Evolutionary conservation across 345 rosid genomes (phyloP), one percentile per base, ranked within the genome.

Genomic region (Lepidium didymum): DNA sequence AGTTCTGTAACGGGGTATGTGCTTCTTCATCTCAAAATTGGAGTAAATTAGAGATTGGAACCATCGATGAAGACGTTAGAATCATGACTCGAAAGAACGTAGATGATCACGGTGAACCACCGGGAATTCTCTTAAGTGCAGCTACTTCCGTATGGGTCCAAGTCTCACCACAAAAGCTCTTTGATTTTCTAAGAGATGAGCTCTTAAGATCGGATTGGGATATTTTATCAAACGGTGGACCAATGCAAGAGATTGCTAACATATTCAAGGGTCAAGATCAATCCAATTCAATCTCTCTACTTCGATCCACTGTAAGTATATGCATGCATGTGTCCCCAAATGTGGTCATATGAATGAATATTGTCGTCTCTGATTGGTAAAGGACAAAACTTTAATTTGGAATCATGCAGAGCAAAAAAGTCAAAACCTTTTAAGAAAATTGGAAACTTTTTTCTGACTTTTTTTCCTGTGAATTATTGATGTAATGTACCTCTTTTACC

Each of bases 121-220:
- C 97, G 8, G 98, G 98, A 8, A 79, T 90, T 25, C 96, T 93
- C 1, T 54, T 93, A 53, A 90, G 98, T 65, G 96, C 98, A 0
- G 94, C 97, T 15, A 88, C 98, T 16, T 93, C 98, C 0, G 96
- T 93, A 4, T 93, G 97, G 98, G 77, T 93, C 25, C 96, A 89
- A 0, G 64, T 46, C 29, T 70, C 95, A 7, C 88, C 92, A 0
- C 90, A 86, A 62, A 70, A 82, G 31, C 87, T 93, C 37, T 93
- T 90, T n/a, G 87, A 90, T 80, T 90, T 88, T 60, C 89, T 93
- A 1, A 81, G 96, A 3, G 90, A 90, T 59, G 98, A 86, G 72
- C 86, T 90, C 50, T 77, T 86, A 29, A 70, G 98, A 67, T 87
- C 95, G 77, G 91, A 88, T 80, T 92, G 97, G 98, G 98, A 90